These are phyloP conservation scores for Lepidium aucheri DNA, from an alignment of 345 rosid species.

Conservation along the genomic window DNA sequence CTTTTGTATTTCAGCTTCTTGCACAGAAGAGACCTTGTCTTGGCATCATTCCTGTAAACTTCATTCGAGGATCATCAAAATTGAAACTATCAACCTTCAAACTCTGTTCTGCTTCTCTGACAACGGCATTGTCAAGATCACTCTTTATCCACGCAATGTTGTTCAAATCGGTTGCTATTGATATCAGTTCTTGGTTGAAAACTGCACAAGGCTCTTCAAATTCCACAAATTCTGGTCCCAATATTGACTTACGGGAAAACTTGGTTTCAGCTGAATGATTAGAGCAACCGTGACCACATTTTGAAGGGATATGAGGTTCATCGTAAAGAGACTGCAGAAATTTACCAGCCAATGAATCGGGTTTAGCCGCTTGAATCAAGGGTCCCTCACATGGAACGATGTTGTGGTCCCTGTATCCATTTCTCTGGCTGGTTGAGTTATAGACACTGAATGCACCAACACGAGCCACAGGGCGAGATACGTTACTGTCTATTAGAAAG, in stretches of 20 bases:
- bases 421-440: slow-evolving; percentile 31
- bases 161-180: slow-evolving; percentile 77
- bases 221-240: slow-evolving; percentile 85
- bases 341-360: slow-evolving; percentile 36
- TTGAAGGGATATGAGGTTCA: slow-evolving; percentile 48
- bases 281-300: slow-evolving; percentile 79
- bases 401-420: slow-evolving; percentile 23
- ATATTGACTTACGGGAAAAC: slow-evolving; percentile 28
- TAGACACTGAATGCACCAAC: slow-evolving; percentile 68
- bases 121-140: slow-evolving; percentile 45
- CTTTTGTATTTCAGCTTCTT: slow-evolving; percentile 48
- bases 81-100: slow-evolving; percentile 25
- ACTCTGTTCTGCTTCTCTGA: slow-evolving; percentile 36
- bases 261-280: slow-evolving; percentile 20
- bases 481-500: slow-evolving; percentile 15
- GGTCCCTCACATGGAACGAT: slow-evolving; percentile 47
- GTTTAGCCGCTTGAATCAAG: slow-evolving; percentile 40
- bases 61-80: slow-evolving; percentile 39
- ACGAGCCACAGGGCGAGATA: slow-evolving; percentile 49
- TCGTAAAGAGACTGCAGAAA: slow-evolving; percentile 44
- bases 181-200: slow-evolving; percentile 59
- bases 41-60: slow-evolving; percentile 43
- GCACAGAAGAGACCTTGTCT: slow-evolving; percentile 35
- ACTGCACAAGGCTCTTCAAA: slow-evolving; percentile 53
- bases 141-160: slow-evolving; percentile 82